Base-by-base conservation (phyloP, 108 stramenopile genomes). In the Hondaea fermentalgiana region DNA sequence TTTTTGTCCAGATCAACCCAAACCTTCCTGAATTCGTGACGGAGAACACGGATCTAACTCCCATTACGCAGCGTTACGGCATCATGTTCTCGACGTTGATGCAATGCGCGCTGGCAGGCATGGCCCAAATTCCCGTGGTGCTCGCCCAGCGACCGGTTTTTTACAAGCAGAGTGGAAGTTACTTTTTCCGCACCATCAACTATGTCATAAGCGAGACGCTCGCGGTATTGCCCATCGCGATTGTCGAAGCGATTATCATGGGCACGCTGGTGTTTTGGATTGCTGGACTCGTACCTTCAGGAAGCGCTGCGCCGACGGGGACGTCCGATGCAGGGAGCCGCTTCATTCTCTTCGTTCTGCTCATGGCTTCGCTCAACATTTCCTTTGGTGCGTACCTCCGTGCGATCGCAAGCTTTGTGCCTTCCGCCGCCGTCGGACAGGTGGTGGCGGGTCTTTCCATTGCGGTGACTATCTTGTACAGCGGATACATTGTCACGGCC, bases 231-330 rank as follows among this genome's bases (percentile, higher is more conserved):
- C 57, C 87, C 19, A 58, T 35, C 55, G 55, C 43, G 12, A 28
- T 96, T 44, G 89, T 93, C 35, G 95, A 95, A 71, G 72, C 90
- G 8, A 57, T 93, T 0, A n/a, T 93, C 45, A 93, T 94, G 57
- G 95, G 95, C 58, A 91, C 90, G 72, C 87, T 93, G 21, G 88
- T 96, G 0, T 95, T 93, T 72, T 96, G 93, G 93, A 92, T 95
- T 12, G 16, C 64, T 5, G 60, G 19, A 35, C 28, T 71, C 4
- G 60, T 88, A 5, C 87, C 87, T 42, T n/a, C 59, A 3, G 59
- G 21, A 3, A 59, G n/a, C n/a, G n/a, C 8, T 5, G 23, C 23
- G 59, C n/a, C 23, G 59, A 21, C 59, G 16, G n/a, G 23, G 59
- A 5, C 5, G 2, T 21, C 19, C 8, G 59, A 23, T 23, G 19